A percentile compares a stretch with the other conserved stretches of the same genome.
These are phyloP conservation scores for Cenchrus purpureus DNA, from an alignment of 176 grass and related monocot genomes.

Conservation along the genomic window DNA sequence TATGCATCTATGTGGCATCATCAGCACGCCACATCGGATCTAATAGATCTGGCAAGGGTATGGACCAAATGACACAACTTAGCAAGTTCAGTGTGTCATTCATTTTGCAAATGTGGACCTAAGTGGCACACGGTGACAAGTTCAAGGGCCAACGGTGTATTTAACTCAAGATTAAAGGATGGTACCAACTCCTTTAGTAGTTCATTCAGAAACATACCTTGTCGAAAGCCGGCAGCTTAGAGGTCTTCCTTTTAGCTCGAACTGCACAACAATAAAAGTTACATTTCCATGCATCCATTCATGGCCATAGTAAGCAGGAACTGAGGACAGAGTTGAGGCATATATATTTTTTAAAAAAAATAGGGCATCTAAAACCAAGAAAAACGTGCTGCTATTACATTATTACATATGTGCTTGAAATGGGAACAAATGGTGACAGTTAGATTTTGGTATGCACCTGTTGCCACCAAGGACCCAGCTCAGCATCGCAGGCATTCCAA, in stretches of 20 bases:
- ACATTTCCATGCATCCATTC: not conserved
- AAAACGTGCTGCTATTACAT: not conserved
- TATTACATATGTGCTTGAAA: conserved; percentile 8
- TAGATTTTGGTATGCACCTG: conserved; percentile 58
- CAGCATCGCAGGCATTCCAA: conserved; percentile 90
- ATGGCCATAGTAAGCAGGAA: not conserved
- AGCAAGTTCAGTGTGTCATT: too few relatives aligned
- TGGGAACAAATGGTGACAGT: conserved; percentile 13
- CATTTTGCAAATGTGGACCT: too few relatives aligned
- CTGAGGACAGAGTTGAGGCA: not conserved
- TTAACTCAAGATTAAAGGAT: conserved; percentile 26
- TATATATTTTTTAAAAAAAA: too few relatives aligned
- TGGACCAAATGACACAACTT: too few relatives aligned
- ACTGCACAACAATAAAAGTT: conserved; percentile 30
- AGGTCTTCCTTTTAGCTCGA: conserved; percentile 79
- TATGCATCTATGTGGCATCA: too few relatives aligned
- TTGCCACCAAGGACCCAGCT: conserved; percentile 95
- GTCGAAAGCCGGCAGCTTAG: conserved; percentile 91
- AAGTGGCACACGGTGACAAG: too few relatives aligned
- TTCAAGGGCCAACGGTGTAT: too few relatives aligned
- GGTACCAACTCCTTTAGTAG: not conserved
- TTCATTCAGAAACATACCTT: conserved; percentile 57
- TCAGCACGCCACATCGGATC: too few relatives aligned
- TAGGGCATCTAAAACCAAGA: not conserved
- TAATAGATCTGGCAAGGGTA: too few relatives aligned